A percentile compares a stretch with the other conserved stretches of the same genome.
These are phyloP conservation scores for Ceriops zippeliana DNA, from an alignment of 345 rosid genomes.

Conservation along the genomic window DNA sequence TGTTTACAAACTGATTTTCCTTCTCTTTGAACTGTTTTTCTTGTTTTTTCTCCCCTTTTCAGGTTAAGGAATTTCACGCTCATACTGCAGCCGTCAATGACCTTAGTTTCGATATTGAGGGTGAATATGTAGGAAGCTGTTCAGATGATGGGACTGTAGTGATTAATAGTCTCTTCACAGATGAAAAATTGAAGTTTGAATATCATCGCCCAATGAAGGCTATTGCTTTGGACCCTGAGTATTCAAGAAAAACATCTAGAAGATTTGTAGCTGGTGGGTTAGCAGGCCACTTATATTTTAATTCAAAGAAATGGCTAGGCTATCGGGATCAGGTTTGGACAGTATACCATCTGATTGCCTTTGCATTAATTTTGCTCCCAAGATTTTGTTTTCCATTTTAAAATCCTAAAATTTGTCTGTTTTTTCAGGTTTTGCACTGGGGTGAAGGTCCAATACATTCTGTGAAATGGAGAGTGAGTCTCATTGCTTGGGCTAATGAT, in stretches of 20 bases:
- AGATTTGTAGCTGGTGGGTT: conserved; percentile 97
- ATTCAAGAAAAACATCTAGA: conserved; percentile 60
- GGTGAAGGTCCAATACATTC: conserved; percentile 99
- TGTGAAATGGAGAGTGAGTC: conserved; percentile 86
- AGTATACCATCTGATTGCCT: not conserved
- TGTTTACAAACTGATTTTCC: too few species aligned
- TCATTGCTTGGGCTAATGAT: conserved; percentile 99
- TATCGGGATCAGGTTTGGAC: conserved; percentile 76
- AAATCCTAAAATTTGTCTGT: not conserved
- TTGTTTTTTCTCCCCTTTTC: conserved; percentile 1
- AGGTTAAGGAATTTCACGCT: conserved; percentile 79
- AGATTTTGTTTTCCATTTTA: not conserved
- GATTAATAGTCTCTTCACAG: conserved; percentile 89
- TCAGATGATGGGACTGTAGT: conserved; percentile 96
- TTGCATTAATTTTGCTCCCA: not conserved
- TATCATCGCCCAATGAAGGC: conserved; percentile 99
- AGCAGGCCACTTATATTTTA: conserved; percentile 86
- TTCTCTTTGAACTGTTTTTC: too few species aligned
- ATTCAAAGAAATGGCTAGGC: conserved; percentile 91
- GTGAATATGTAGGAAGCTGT: conserved; percentile 95
- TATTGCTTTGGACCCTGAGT: conserved; percentile 85
- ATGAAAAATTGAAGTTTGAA: conserved; percentile 82
- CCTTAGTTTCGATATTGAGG: conserved; percentile 86
- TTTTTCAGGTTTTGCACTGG: conserved; percentile 78
- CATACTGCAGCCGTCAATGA: conserved; percentile 92